Base-by-base conservation (phyloP, 768 basidiomycete species). In the Rhodotorula kratochvilovae region DNA sequence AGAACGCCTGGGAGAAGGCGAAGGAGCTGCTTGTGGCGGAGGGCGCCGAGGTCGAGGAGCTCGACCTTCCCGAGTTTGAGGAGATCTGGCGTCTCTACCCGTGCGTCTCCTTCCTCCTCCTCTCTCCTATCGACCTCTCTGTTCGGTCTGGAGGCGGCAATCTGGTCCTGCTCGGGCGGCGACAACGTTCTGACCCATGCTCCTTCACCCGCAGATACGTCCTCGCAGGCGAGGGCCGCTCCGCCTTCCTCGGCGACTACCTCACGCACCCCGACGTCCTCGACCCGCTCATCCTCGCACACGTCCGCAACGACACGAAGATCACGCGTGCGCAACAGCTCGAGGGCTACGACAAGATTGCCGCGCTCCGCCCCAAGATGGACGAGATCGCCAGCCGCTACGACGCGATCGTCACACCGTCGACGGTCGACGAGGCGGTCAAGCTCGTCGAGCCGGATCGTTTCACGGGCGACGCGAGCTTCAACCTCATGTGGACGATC, bases 1-100 rank as follows among this genome's bases (percentile, higher is more conserved):
- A 43, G 36, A 42, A 63, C 1, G 78, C 77, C 1, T 77, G 74
- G 73, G 75, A 68, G 17, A 71, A 74, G 39, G 71, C 76, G 2
- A 73, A 73, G 58, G 50, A 70, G 55, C 61, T 78, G 17, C 75
- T 80, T 5, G 23, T 16, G 10, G 71, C 50, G 11, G 78, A 76
- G 23, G 80, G 80, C 0, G 80, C 79, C 10, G 62, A 63, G 17
- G 74, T 81, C 5, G 73, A 70, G 48, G 78, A 79, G 27, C 23
- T 81, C 43, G 78, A 78, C 1, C 71, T 81, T 1, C 78, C 78
- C 27, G 76, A 73, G 21, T 80, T 81, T 61, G 65, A 77, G 55
- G 60, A 70, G 16, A 45, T 78, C 6, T 39, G 39, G 10, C 61
- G 61, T 3, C 57, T 50, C 39, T 62, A 70, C 45, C 45, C 46